Evolutionary conservation across 2,329 filamentous ascomycete species (phyloP).

Genomic region (Meredithiella fracta): DNA sequence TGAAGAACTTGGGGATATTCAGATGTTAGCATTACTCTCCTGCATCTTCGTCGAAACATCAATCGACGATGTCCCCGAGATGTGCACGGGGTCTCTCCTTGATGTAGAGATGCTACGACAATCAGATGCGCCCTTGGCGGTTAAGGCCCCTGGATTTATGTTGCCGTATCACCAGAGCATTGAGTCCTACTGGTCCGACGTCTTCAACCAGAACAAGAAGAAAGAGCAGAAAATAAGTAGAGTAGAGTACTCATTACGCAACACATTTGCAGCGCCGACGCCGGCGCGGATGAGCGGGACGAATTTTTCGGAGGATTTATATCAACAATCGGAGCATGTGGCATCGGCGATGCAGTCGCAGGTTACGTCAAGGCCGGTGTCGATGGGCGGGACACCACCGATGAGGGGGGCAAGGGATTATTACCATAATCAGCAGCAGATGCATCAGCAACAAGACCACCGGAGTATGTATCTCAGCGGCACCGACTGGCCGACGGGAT

Average conservation of each 20-base stretch:
- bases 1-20: constrained; percentile 44
- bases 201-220: constrained; percentile 28
- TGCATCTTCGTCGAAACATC: constrained; percentile 38
- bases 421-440: constrained; percentile 16
- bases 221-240: no score
- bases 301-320: constrained; percentile 39
- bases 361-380: constrained; percentile 5
- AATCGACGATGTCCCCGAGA: constrained; percentile 20
- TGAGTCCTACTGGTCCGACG: constrained; percentile 34
- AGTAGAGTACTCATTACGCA: constrained; percentile 34
- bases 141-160: constrained; percentile 51
- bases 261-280: constrained; percentile 39
- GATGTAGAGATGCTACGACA: not conserved
- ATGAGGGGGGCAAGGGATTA: constrained; percentile 30
- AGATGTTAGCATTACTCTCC: constrained; percentile 57
- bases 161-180: constrained; percentile 50
- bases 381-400: constrained; percentile 40
- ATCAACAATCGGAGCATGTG: constrained; percentile 32
- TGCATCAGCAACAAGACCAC: not conserved
- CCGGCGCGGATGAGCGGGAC: constrained; percentile 38
- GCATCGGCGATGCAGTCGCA: constrained; percentile 10
- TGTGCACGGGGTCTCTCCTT: constrained; percentile 33
- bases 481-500: constrained; percentile 27
- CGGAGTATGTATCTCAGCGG: constrained; percentile 22
- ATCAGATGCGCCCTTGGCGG: constrained; percentile 40